Evolutionary conservation across 2,329 filamentous ascomycete genomes (phyloP).

Genomic region (Botrytis fragariae): DNA sequence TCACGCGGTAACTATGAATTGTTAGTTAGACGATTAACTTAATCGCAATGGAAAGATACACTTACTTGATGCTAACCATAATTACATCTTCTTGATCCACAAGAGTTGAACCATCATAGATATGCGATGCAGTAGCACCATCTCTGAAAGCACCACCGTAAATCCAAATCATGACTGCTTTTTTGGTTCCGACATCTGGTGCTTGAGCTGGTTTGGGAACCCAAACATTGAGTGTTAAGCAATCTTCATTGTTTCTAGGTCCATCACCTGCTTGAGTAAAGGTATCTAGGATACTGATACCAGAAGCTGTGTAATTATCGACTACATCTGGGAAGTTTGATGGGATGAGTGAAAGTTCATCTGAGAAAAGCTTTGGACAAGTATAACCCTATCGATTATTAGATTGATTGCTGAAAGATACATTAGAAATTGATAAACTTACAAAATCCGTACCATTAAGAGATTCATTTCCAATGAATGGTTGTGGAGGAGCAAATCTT

Average conservation of each 20-base stretch:
- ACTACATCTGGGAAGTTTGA: background rate
- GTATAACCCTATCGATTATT: constrained; percentile 10
- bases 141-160: constrained; percentile 44
- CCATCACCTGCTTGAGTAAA: background rate
- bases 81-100: constrained; percentile 46
- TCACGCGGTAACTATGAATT: constrained; percentile 54
- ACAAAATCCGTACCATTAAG: constrained; percentile 33
- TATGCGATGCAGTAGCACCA: constrained; percentile 42
- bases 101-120: constrained; percentile 46
- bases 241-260: constrained; percentile 38
- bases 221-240: constrained; percentile 43
- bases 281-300: constrained; percentile 19
- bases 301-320: constrained; percentile 30
- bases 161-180: constrained; percentile 47
- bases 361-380: background rate
- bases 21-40: constrained; percentile 20
- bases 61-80: constrained; percentile 45
- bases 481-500: constrained; percentile 37
- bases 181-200: constrained; percentile 36
- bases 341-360: background rate
- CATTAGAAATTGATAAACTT: constrained; percentile 2
- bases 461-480: constrained; percentile 21
- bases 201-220: constrained; percentile 29
- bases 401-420: background rate
- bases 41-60: constrained; percentile 31